Evolutionary conservation across 352 stramenopile genomes (phyloP).

Genomic region (Phytophthora foliorum): DNA sequence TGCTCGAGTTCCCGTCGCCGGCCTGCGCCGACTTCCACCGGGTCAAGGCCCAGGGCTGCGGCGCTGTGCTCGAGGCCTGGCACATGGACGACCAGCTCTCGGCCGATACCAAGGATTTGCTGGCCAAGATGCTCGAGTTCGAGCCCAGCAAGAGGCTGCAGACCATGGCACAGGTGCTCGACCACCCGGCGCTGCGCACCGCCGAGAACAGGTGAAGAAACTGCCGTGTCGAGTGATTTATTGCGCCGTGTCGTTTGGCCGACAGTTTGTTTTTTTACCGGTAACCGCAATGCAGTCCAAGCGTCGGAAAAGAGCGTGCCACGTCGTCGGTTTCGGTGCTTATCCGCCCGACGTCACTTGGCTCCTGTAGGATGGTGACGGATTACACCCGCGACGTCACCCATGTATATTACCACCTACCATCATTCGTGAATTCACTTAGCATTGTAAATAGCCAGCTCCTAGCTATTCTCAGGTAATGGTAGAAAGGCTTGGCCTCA

Average conservation of each 20-base stretch:
- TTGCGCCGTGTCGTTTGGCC: not conserved
- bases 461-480: conserved; percentile 1
- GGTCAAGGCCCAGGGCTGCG: conserved; percentile 40
- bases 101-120: conserved; percentile 32
- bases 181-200: conserved; percentile 25
- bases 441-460: too few relatives aligned
- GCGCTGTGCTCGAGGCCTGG: conserved; percentile 48
- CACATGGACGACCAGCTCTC: conserved; percentile 32
- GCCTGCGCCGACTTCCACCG: conserved; percentile 40
- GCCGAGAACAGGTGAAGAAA: not conserved
- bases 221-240: not conserved
- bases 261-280: too few relatives aligned
- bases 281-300: too few relatives aligned
- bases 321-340: not conserved
- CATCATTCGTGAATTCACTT: too few relatives aligned
- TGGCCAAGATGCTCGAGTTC: conserved; percentile 47
- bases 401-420: too few relatives aligned
- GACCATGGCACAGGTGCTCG: conserved; percentile 36
- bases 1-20: conserved; percentile 45
- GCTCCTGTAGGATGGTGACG: not conserved
- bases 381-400: not conserved
- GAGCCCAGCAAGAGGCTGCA: conserved; percentile 39
- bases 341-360: not conserved
- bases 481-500: not conserved
- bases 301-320: not conserved